Percentiles rank a stretch among this genome's conserved stretches.
phyloP scores from a whole-genome alignment of 2,329 filamentous ascomycete genomes.

The Zymoseptoria tritici region DNA sequence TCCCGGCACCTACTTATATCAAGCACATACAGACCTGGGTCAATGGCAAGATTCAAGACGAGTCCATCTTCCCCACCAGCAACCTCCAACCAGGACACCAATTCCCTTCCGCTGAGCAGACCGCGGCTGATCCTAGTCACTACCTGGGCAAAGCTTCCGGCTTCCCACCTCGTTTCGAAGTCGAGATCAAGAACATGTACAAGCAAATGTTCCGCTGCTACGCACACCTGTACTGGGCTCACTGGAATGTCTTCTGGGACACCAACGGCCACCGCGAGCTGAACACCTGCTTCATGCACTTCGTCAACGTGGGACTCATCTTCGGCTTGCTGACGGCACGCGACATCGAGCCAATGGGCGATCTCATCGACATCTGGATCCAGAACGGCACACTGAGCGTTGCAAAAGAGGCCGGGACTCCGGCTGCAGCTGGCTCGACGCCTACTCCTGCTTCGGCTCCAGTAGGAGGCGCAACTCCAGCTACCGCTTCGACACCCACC shows the following conservation, averaged over 20 bases:
- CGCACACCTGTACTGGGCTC: constrained; percentile 46
- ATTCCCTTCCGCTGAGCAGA: constrained; percentile 38
- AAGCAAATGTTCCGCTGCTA: constrained; percentile 50
- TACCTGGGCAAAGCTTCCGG: constrained; percentile 91
- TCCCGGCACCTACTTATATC: constrained; percentile 89
- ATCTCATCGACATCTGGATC: constrained; percentile 84
- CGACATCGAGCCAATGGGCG: constrained; percentile 93
- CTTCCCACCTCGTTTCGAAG: constrained; percentile 46
- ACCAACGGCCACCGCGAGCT: constrained; percentile 42
- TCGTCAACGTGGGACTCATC: constrained; percentile 62
- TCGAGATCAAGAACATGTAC: constrained; percentile 69
- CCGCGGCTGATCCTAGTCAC: constrained; percentile 49
- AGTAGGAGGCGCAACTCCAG: not conserved
- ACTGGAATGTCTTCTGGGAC: constrained; percentile 48
- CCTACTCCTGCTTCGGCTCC: not conserved
- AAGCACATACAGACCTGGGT: constrained; percentile 96
- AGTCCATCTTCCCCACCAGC: constrained; percentile 82
- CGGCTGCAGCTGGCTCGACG: not conserved
- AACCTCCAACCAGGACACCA: constrained; percentile 57
- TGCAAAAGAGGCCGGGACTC: constrained; percentile 12
- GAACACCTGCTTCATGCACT: constrained; percentile 49
- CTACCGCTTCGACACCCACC: not conserved
- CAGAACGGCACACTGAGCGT: constrained; percentile 75
- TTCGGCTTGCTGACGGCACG: constrained; percentile 71
- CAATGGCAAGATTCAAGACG: constrained; percentile 87